Conservation (phyloP, 2,329 filamentous ascomycete genomes). For the Paecilomyces sp. region DNA sequence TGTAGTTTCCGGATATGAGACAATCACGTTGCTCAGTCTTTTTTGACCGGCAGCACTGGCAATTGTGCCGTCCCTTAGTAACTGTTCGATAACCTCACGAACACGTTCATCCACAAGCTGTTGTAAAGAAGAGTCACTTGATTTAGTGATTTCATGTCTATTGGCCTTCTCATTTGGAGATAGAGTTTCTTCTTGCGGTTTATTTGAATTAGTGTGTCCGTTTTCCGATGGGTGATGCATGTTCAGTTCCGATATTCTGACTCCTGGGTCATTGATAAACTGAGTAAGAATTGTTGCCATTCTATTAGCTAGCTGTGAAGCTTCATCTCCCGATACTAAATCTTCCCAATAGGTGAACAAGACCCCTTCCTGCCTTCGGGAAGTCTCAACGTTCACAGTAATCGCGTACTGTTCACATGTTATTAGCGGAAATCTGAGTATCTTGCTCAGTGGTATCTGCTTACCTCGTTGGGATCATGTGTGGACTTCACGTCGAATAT, state of each 20-base stretch:
- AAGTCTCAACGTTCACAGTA: conserved; percentile 33
- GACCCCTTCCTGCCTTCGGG: conserved; percentile 26
- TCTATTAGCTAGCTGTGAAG: conserved; percentile 19
- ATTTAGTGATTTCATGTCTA: background rate
- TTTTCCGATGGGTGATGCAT: background rate
- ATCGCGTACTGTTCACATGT: conserved; percentile 24
- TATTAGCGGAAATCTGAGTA: background rate
- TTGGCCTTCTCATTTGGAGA: background rate
- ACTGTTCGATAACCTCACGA: conserved; percentile 24
- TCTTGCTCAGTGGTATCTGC: background rate
- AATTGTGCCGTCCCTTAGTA: conserved; percentile 22
- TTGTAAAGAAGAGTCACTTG: conserved; percentile 18
- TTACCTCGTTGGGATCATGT: conserved; percentile 33
- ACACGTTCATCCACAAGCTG: conserved; percentile 28
- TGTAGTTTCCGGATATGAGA: background rate
- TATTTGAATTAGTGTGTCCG: background rate
- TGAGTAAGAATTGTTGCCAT: conserved; percentile 24
- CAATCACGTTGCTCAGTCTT: background rate
- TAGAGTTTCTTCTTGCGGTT: background rate
- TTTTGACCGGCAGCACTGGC: conserved; percentile 13
- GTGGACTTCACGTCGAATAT: conserved; percentile 23
- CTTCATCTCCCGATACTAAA: conserved; percentile 27
- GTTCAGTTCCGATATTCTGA: conserved; percentile 14
- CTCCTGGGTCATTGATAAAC: conserved; percentile 23
- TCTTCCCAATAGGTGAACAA: conserved; percentile 35